A percentile compares a stretch with the other conserved stretches of the same genome.
These are phyloP conservation scores for Wickerhamia fluorescens DNA, from an alignment of 805 yeast genomes.

Conservation along the genomic window DNA sequence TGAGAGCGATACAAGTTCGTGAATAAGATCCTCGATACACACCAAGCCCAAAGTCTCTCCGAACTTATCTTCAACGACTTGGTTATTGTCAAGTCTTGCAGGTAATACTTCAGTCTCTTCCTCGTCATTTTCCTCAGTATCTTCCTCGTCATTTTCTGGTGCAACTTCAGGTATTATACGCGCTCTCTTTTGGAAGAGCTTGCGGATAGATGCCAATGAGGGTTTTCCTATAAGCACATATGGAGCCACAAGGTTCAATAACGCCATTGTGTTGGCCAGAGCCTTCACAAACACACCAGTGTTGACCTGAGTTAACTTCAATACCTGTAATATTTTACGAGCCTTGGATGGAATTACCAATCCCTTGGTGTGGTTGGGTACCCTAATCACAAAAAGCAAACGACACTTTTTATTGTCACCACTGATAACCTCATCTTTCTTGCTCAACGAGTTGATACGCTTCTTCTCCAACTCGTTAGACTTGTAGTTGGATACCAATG, in stretches of 20 bases:
- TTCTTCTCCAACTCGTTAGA: slow-evolving; percentile 62
- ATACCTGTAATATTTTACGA: slow-evolving; percentile 47
- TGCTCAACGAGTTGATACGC: slow-evolving; percentile 55
- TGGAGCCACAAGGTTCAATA: slow-evolving; percentile 63
- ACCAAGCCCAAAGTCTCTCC: slow-evolving; percentile 55
- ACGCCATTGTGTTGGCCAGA: slow-evolving; percentile 51
- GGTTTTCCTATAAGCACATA: slow-evolving; percentile 71
- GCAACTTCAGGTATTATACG: slow-evolving; percentile 33
- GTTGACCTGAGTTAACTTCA: slow-evolving; percentile 54
- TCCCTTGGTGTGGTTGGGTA: slow-evolving; percentile 52
- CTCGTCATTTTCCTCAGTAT: slow-evolving; percentile 9
- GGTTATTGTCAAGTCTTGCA: slow-evolving; percentile 60
- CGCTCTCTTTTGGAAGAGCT: slow-evolving; percentile 72
- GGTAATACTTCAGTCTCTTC: slow-evolving; percentile 23
- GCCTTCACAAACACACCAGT: slow-evolving; percentile 68
- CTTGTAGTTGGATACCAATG: slow-evolving; percentile 57
- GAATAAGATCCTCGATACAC: slow-evolving; percentile 76
- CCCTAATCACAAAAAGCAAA: slow-evolving; percentile 60
- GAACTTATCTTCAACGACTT: slow-evolving; percentile 63
- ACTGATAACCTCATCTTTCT: slow-evolving; percentile 36
- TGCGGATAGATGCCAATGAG: slow-evolving; percentile 64
- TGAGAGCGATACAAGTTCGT: slow-evolving; percentile 58
- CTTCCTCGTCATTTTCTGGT: slow-evolving; percentile 14
- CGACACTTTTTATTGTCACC: slow-evolving; percentile 17
- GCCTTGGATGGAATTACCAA: slow-evolving; percentile 63